Base-by-base conservation (phyloP, 495 filamentous ascomycete genomes). In the Bombardia bombarda region DNA sequence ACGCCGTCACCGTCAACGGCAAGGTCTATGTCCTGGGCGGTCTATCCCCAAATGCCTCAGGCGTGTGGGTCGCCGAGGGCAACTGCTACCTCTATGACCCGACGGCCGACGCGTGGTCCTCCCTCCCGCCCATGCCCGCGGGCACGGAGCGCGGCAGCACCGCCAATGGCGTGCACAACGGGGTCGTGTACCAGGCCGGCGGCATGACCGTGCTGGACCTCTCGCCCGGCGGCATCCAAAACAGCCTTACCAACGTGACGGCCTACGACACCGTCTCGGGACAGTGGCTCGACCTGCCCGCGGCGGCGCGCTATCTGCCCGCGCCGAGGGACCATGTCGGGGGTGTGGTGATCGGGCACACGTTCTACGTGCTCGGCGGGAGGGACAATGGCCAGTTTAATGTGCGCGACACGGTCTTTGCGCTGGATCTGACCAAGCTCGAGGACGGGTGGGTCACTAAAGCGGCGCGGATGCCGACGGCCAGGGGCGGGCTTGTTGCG, bases 11-110 rank as follows among this genome's bases (percentile, higher is more conserved):
- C 2, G 49, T 66, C 12, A 50, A 59, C 16, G 60, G 53, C 12
- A 67, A 66, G 44, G 50, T 70, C 40, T 68, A 63, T 37, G 36
- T 68, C 7, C 55, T 68, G 6, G 64, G 66, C 23, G 60, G 61
- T 13, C 47, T 63, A n/a, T n/a, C n/a, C n/a, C n/a, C n/a, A 33
- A 49, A 38, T 1, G 43, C 45, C 8, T 19, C 25, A 7, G 20
- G 34, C 2, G n/a, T n/a, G n/a, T 57, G 53, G 52, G 38, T 21
- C 7, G 44, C 59, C 7, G 32, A 44, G 12, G 38, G 45, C 0
- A 51, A 47, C 4, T 39, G 38, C 7, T 54, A 40, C 25, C 46
- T 53, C 0, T 67, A 62, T 28, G 52, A 62, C 40, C 51, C 51
- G 0, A 32, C 31, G 1, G 33, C 32, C 16, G 49, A 50, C 4